Percentiles rank a stretch among this genome's conserved stretches.
These are phyloP conservation scores for Stylonectria norvegica DNA, from an alignment of 2,329 filamentous ascomycete species.

Conservation along the genomic window DNA sequence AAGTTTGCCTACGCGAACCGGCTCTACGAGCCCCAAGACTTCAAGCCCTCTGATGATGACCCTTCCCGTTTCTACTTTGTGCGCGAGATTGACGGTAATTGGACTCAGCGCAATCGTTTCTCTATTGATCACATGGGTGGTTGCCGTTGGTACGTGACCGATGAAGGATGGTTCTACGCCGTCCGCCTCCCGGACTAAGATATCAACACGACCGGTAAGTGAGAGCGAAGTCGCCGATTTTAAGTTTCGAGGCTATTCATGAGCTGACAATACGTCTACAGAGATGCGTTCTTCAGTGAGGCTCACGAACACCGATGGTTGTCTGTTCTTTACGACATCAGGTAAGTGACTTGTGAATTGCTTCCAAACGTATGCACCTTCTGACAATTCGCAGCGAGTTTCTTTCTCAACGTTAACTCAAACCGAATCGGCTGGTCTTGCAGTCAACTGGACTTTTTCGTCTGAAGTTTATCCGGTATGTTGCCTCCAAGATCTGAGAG, in stretches of 20 bases:
- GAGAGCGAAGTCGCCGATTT: no score
- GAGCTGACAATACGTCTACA: conserved; percentile 9
- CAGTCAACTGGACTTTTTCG: no score
- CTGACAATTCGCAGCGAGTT: no score
- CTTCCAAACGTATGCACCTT: no score
- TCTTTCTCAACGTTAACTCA: no score
- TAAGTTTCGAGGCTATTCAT: background rate
- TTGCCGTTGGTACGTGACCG: conserved; percentile 57
- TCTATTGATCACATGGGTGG: conserved; percentile 57
- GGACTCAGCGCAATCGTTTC: conserved; percentile 56
- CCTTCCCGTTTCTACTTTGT: conserved; percentile 59
- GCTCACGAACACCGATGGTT: no score
- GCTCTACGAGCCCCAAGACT: conserved; percentile 57
- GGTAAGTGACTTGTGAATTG: no score
- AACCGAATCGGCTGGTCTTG: no score
- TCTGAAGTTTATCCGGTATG: conserved; percentile 8
- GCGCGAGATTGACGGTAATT: conserved; percentile 58
- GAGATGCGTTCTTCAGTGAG: conserved; percentile 1
- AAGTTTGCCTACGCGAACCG: conserved; percentile 49
- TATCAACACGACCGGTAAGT: conserved; percentile 11
- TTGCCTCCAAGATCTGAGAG: background rate
- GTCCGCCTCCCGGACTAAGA: conserved; percentile 46
- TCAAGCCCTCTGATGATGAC: conserved; percentile 60
- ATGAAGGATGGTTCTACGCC: conserved; percentile 59
- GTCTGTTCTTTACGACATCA: no score